These are phyloP conservation scores for Musa acuminata DNA, from an alignment of 176 grass and related monocot genomes.

Conservation along the genomic window DNA sequence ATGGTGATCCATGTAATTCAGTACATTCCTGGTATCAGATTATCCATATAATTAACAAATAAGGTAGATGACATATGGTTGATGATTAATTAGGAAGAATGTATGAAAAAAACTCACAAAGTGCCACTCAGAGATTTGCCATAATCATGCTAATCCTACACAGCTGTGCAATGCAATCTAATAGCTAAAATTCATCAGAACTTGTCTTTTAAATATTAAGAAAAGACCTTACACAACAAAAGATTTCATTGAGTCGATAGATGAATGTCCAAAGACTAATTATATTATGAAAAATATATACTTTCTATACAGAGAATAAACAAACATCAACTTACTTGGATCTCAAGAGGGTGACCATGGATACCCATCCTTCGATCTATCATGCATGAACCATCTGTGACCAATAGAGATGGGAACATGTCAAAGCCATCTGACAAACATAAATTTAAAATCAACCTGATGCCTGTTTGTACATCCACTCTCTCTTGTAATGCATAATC, in stretches of 20 bases:
- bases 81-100: neutral
- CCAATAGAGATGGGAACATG: conserved; percentile 88
- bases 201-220: neutral
- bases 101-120: neutral
- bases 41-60: neutral
- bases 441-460: conserved; percentile 78
- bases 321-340: conserved; percentile 53
- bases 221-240: neutral
- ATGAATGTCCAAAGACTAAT: neutral
- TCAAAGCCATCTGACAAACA: conserved; percentile 97
- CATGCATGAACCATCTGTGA: conserved; percentile 98
- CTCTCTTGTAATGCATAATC: conserved; percentile 87
- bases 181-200: neutral
- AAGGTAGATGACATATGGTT: neutral
- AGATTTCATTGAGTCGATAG: neutral
- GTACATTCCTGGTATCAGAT: neutral
- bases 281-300: neutral
- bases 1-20: too few species aligned
- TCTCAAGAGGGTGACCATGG: conserved; percentile 97
- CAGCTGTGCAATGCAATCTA: too few species aligned
- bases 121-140: neutral
- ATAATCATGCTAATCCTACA: neutral
- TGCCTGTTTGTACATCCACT: conserved; percentile 91
- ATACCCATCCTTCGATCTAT: conserved; percentile 97
- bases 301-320: neutral